Percentiles rank a stretch among this genome's conserved stretches.
These are phyloP conservation scores for Eragrostis tef DNA, from an alignment of 202 grass and related monocot species.

Conservation along the genomic window DNA sequence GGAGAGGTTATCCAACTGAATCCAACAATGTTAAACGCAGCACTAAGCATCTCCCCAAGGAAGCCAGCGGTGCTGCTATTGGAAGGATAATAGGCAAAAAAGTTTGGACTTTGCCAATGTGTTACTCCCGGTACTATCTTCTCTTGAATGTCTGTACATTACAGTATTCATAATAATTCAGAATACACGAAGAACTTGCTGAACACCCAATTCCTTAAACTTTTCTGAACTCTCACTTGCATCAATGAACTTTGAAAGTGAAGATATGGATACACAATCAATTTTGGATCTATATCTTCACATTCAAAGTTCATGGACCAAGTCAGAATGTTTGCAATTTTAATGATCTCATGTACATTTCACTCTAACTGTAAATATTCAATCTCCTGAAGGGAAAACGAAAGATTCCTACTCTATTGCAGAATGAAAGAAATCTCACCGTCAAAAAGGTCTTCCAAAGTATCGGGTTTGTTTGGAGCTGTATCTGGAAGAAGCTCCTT, in stretches of 20 bases:
- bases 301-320: no score
- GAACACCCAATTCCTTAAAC: not conserved
- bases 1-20: conserved; percentile 93
- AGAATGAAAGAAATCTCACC: conserved; percentile 44
- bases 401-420: not conserved
- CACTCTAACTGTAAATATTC: not conserved
- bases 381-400: not conserved
- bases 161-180: conserved; percentile 21
- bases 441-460: conserved; percentile 62
- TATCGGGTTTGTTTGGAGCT: conserved; percentile 60
- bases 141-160: conserved; percentile 53
- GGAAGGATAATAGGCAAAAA: conserved; percentile 67
- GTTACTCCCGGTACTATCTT: conserved; percentile 73
- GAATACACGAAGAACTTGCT: conserved; percentile 17
- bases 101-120: conserved; percentile 85
- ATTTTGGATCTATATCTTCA: no score
- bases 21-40: conserved; percentile 77
- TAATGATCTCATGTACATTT: no score
- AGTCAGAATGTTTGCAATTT: no score
- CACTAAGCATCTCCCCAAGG: conserved; percentile 84
- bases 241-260: not conserved
- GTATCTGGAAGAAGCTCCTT: conserved; percentile 70
- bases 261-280: not conserved
- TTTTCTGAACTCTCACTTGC: not conserved
- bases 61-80: conserved; percentile 88